Conservation (phyloP, 495 filamentous ascomycete genomes). For the Aspergillus homomorphus region DNA sequence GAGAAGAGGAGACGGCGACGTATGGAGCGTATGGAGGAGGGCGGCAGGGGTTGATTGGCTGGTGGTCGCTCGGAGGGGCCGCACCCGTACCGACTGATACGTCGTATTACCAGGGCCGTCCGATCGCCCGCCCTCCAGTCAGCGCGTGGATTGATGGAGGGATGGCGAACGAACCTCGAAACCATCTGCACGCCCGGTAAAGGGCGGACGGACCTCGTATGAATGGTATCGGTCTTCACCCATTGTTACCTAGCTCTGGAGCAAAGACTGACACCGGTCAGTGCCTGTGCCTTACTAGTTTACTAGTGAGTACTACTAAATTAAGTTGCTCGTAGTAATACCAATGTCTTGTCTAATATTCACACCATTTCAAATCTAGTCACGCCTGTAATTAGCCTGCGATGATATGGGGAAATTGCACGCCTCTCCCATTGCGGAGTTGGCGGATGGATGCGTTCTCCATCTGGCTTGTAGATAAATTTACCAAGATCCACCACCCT, state of each 20-base stretch:
- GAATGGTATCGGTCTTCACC: neutral
- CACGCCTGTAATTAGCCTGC: slow-evolving; percentile 2
- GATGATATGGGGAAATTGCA: slow-evolving; percentile 3
- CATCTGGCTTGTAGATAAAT: neutral
- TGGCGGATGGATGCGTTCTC: slow-evolving; percentile 6
- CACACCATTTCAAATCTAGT: too few species aligned
- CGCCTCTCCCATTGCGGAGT: slow-evolving; percentile 3
- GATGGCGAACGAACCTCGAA: slow-evolving; percentile 11
- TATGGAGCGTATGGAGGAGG: slow-evolving; percentile 14
- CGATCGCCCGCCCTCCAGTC: slow-evolving; percentile 15
- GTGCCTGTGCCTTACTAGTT: neutral
- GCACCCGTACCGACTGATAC: slow-evolving; percentile 14
- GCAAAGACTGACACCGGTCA: neutral
- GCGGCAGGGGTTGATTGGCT: slow-evolving; percentile 20
- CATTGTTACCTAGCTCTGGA: neutral
- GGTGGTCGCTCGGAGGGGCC: slow-evolving; percentile 12
- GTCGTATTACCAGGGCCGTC: slow-evolving; percentile 18
- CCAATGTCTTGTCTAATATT: neutral
- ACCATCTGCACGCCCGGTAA: slow-evolving; percentile 11
- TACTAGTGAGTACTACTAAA: slow-evolving; percentile 1
- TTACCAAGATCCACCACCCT: neutral
- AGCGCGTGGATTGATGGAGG: slow-evolving; percentile 8
- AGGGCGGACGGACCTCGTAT: slow-evolving; percentile 11
- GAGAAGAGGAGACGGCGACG: slow-evolving; percentile 13
- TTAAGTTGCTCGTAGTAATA: neutral